Evolutionary conservation across 139 green algal genomes (phyloP), one percentile per base, ranked within the genome.

Genomic region (Mesotaenium endlicherianum): DNA sequence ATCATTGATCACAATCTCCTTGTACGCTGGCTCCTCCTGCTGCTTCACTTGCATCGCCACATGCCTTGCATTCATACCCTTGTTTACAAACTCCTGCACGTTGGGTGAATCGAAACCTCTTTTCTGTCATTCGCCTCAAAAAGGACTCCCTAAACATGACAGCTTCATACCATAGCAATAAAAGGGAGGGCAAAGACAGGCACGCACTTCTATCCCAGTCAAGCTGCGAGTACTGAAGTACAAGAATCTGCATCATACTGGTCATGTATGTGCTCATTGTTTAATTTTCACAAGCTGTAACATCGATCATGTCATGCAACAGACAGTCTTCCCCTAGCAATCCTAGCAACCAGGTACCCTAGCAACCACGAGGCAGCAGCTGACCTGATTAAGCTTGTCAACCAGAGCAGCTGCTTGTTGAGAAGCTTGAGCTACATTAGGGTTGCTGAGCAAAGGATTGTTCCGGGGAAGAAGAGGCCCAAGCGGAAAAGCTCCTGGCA

Each of bases 1-100:
- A 8, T 85, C 77, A 45, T 85, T 85, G 47, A 85, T 85, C 4
- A 85, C 70, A 38, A 85, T 85, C 31, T 85, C 77, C 60, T 84
- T 84, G 68, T 34, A 78, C 34, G 41, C 64, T 34, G 38, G 36
- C 40, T 84, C 77, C 34, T 84, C 77, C 68, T 8, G 44, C 41
- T 30, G 57, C 41, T 75, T 75, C 6, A 34, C 11, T 4, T 38
- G 75, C n/a, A 14, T 31, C 39, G 45, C 8, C 45, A 60, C 5
- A 76, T 5, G 38, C 43, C 47, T 6, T 5, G 75, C 30, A 5
- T 42, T 47, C 5, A 82, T 5, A 42, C 75, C 75, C 6, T 78
- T 78, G 20, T 31, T 78, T 5, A 31, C 70, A 45, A 78, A 6
- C 8, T 78, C 38, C 70, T 78, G 70, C 14, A 78, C 14, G 43